These are phyloP conservation scores for Trametes coccinea DNA, from an alignment of 768 basidiomycete species.

Conservation along the genomic window DNA sequence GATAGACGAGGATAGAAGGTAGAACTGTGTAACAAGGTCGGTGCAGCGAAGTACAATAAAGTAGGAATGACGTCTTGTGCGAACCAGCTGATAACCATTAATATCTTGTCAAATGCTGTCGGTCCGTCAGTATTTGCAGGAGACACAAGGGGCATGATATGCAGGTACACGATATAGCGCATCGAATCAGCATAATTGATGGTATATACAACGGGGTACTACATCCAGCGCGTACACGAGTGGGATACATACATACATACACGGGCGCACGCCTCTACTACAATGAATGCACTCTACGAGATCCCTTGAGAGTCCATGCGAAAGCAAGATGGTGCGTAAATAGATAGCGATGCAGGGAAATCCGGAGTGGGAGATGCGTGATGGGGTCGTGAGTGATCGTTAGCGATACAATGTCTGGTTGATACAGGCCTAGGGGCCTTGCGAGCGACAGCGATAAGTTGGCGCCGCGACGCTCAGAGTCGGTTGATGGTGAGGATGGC, in stretches of 20 bases:
- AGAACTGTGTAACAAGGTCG: too few species aligned
- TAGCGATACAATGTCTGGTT: background rate
- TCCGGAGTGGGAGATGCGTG: background rate
- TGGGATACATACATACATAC: background rate
- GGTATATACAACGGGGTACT: background rate
- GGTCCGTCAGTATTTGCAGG: too few species aligned
- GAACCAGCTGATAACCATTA: too few species aligned
- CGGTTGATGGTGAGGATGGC: constrained; percentile 74
- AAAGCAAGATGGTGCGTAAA: background rate
- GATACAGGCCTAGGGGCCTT: background rate
- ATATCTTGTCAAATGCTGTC: too few species aligned
- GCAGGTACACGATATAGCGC: too few species aligned
- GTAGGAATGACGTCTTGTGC: too few species aligned
- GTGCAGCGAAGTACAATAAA: too few species aligned
- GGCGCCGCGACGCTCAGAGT: constrained; percentile 30
- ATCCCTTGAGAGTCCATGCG: background rate
- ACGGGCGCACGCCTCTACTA: background rate
- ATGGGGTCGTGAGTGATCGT: background rate
- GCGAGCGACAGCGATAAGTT: background rate
- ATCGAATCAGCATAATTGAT: background rate
- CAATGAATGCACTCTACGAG: background rate
- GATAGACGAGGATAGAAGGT: too few species aligned
- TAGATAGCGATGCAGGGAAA: background rate
- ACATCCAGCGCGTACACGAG: background rate
- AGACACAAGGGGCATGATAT: too few species aligned